Conservation (phyloP, 441 rosid species). For the Melastoma candidum region DNA sequence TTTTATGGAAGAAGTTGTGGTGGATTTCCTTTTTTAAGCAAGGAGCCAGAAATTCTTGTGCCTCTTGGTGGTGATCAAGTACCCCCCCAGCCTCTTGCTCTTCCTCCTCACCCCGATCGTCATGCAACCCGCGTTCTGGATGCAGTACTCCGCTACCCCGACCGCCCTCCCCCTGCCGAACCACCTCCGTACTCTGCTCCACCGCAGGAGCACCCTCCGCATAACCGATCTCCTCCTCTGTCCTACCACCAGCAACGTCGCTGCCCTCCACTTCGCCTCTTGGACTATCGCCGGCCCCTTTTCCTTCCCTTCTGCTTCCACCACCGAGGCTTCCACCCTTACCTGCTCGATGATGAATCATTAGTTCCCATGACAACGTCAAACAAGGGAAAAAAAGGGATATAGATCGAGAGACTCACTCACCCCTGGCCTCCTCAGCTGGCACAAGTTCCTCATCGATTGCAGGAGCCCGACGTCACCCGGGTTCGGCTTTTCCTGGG, state of each 20-base stretch:
- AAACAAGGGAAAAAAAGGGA: too few relatives aligned
- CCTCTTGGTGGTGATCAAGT: conserved; percentile 7
- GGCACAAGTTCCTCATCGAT: conserved; percentile 11
- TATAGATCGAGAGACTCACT: not conserved
- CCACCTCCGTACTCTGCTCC: not conserved
- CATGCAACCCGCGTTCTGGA: conserved; percentile 8
- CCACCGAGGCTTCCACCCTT: conserved; percentile 4
- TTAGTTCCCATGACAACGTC: too few relatives aligned
- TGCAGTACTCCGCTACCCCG: conserved; percentile 10
- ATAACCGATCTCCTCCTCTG: conserved; percentile 8
- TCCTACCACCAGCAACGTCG: conserved; percentile 8
- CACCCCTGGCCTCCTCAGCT: conserved; percentile 15
- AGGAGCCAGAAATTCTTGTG: conserved; percentile 16
- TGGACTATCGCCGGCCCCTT: conserved; percentile 14
- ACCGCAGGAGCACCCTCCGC: conserved; percentile 7
- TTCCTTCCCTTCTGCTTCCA: conserved; percentile 5
- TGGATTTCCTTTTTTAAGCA: not conserved
- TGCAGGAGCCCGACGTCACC: conserved; percentile 6
- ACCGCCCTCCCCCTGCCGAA: not conserved
- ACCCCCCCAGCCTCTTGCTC: conserved; percentile 4
- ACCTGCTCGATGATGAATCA: not conserved
- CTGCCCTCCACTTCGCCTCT: conserved; percentile 11
- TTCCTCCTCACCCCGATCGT: conserved; percentile 13
- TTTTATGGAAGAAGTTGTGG: too few relatives aligned
- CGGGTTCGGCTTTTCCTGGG: conserved; percentile 1